These are phyloP conservation scores for Neurospora sp. DNA, from an alignment of 495 filamentous ascomycete genomes.

Conservation along the genomic window DNA sequence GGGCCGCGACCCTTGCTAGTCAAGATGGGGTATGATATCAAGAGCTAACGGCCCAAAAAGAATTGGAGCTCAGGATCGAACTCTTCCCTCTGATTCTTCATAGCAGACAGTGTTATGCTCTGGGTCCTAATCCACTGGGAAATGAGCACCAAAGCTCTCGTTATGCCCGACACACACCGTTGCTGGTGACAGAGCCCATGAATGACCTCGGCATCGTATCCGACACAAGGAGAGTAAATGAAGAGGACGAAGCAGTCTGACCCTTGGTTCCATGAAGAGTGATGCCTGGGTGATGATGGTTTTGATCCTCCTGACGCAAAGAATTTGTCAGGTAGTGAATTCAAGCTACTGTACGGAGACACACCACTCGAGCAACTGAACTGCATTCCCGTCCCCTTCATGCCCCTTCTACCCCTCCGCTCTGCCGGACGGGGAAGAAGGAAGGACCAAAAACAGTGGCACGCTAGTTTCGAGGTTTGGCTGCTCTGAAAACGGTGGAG, in stretches of 20 bases:
- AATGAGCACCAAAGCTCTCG: background rate
- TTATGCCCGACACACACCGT: background rate
- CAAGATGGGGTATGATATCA: constrained; percentile 22
- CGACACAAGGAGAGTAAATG: background rate
- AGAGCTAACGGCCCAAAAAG: constrained; percentile 1
- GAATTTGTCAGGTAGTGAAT: background rate
- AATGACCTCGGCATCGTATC: background rate
- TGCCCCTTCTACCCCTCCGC: background rate
- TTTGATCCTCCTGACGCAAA: background rate
- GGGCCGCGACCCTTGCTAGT: constrained; percentile 18
- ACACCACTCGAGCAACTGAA: background rate
- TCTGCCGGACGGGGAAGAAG: constrained; percentile 16
- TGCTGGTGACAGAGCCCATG: background rate
- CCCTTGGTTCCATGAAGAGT: background rate
- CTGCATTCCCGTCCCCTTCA: background rate
- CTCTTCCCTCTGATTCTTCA: constrained; percentile 4
- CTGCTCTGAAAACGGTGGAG: background rate
- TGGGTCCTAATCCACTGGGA: constrained; percentile 1
- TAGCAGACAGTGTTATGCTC: constrained; percentile 14
- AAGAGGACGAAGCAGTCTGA: background rate
- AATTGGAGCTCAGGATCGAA: background rate
- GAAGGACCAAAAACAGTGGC: background rate
- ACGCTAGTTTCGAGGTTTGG: background rate
- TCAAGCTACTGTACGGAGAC: background rate
- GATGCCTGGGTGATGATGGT: background rate